Evolutionary conservation across 768 basidiomycete species (phyloP).

Genomic region (Pleurotus platypus): DNA sequence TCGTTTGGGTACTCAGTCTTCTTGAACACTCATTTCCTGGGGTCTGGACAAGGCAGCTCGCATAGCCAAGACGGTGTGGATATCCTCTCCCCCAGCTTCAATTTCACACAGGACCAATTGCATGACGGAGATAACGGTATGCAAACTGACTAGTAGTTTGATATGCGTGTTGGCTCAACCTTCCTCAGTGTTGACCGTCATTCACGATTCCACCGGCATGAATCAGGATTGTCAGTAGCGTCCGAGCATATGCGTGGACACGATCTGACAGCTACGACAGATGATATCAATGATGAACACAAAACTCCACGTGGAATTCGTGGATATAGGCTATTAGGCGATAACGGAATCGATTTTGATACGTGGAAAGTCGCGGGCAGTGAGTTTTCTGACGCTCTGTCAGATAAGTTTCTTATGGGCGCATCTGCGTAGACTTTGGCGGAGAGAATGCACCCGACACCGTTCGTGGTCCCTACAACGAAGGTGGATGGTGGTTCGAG

Average conservation of each 20-base stretch:
- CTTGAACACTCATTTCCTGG: constrained; percentile 38
- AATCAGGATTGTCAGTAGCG: constrained; percentile 29
- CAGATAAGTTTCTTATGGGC: no score
- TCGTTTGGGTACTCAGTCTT: constrained; percentile 45
- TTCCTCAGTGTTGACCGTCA: constrained; percentile 25
- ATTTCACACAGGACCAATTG: constrained; percentile 28
- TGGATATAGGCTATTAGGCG: constrained; percentile 49
- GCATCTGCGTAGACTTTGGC: constrained; percentile 25
- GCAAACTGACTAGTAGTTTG: not conserved
- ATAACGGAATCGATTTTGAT: constrained; percentile 24
- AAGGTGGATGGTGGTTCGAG: constrained; percentile 54
- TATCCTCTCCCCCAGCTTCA: constrained; percentile 27
- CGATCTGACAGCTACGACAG: constrained; percentile 10
- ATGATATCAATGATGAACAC: constrained; percentile 32
- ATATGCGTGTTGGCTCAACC: not conserved
- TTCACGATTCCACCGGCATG: constrained; percentile 33
- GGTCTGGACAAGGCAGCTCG: constrained; percentile 35
- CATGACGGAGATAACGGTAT: constrained; percentile 24
- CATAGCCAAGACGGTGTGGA: constrained; percentile 29
- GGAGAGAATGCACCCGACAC: constrained; percentile 48
- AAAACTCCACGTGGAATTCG: constrained; percentile 69
- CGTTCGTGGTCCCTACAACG: constrained; percentile 56
- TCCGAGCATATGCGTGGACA: not conserved
- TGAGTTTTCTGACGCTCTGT: constrained; percentile 13
- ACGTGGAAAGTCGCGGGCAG: constrained; percentile 39